Base-by-base conservation (phyloP, 2,329 filamentous ascomycete species). In the Thelonectria blattea region DNA sequence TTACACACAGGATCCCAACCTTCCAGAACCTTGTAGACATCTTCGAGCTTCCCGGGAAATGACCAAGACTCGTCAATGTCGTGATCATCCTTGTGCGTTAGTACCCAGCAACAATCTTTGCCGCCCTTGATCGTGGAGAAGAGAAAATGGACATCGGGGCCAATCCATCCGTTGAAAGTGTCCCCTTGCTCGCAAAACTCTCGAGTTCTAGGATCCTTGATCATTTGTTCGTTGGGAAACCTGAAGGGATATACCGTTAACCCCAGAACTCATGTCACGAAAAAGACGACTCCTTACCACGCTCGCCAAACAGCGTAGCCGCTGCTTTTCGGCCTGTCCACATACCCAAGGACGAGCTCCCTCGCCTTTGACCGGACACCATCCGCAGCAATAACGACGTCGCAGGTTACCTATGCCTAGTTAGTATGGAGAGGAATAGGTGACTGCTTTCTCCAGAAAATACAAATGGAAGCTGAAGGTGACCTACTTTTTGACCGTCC, bases 131-230 rank as follows among this genome's bases (percentile, higher is more conserved):
- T 81, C 3, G 84, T 84, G 6, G 81, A 83, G 65, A 85, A 85
- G 1, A 87, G 73, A 61, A 85, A 83, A 64, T 85, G 83, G 51
- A 83, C 80, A 63, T 86, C 82, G 2, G 82, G 82, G 2, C 84
- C 83, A 56, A 86, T 81, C 85, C 81, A 83, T 24, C 84, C 84
- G 56, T 85, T 85, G 72, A 86, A 86, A 0, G 82, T 84, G 69
- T 87, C 85, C 34, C 83, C 84, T 58, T 85, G 78, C 34, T 75
- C 77, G 64, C 83, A 85, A 56, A 86, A 84, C 37, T 85, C 78
- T 32, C 79, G 80, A 2, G 83, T 86, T 20, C 77, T 72, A 1
- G 82, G 80, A 63, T 86, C 83, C 10, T 73, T 73, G 18, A 85
- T 75, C 79, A 83, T 81, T 55, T 82, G 79, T 37, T 80, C 78